These are phyloP conservation scores for Fraxinus pennsylvanica DNA, from an alignment of 257 asterid genomes.

Conservation along the genomic window DNA sequence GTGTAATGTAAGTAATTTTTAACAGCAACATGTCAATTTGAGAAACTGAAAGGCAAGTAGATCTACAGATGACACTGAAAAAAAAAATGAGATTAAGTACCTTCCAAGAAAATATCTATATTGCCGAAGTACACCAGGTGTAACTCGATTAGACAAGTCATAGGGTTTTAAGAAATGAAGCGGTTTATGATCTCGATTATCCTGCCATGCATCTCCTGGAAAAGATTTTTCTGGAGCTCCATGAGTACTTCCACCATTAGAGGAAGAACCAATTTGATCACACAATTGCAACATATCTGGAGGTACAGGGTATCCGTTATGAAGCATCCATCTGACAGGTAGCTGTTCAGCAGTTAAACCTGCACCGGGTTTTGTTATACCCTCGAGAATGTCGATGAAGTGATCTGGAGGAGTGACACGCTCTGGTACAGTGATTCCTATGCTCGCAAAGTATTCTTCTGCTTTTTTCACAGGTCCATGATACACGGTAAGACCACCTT, in stretches of 20 bases:
- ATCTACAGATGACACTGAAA: not conserved
- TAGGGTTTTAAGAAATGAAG: conserved; percentile 34
- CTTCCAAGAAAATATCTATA: conserved; percentile 89
- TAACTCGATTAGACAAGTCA: conserved; percentile 68
- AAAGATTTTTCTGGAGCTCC: conserved; percentile 41
- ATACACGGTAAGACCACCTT: conserved; percentile 89
- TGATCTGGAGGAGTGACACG: conserved; percentile 94
- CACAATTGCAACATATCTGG: conserved; percentile 86
- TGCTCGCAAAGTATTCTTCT: conserved; percentile 74
- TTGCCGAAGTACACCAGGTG: conserved; percentile 69
- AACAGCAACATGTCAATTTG: not conserved
- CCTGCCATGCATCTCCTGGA: conserved; percentile 37
- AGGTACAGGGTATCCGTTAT: conserved; percentile 91
- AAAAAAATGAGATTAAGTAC: conserved; percentile 39
- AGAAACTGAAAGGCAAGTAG: conserved; percentile 8
- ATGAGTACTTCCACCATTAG: conserved; percentile 46
- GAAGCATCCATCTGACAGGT: conserved; percentile 98
- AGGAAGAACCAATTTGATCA: conserved; percentile 69
- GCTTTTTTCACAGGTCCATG: conserved; percentile 91
- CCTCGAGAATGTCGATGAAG: conserved; percentile 91
- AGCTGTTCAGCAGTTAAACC: conserved; percentile 74
- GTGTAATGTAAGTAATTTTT: not conserved
- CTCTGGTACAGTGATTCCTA: conserved; percentile 78
- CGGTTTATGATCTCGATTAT: conserved; percentile 45
- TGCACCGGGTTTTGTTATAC: conserved; percentile 63